Conservation (phyloP, 345 rosid genomes). For the Camelina laxa region DNA sequence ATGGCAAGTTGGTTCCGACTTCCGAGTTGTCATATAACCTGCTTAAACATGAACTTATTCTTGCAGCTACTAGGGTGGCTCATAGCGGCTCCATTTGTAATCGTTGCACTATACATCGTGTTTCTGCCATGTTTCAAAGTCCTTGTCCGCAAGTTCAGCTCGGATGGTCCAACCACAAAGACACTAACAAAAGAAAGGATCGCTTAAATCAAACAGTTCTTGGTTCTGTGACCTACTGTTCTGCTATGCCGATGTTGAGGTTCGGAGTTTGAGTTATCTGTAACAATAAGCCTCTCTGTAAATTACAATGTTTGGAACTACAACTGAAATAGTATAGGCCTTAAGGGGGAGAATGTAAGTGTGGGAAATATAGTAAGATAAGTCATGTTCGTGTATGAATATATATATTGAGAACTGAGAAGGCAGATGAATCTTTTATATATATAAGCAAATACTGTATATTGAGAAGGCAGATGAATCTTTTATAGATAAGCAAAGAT, state of each 20-base stretch:
- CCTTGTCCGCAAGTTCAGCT: constrained; percentile 41
- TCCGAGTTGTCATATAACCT: neutral
- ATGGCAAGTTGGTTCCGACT: neutral
- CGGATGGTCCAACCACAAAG: constrained; percentile 12
- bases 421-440: neutral
- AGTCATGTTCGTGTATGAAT: neutral
- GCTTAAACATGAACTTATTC: constrained; percentile 8
- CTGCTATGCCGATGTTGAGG: constrained; percentile 8
- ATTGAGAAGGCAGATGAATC: neutral
- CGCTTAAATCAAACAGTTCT: constrained; percentile 4
- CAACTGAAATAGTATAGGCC: neutral
- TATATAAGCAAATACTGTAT: too few relatives aligned
- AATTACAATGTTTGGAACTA: constrained; percentile 9
- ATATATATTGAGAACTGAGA: neutral
- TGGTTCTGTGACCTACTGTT: constrained; percentile 20
- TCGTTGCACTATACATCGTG: constrained; percentile 36
- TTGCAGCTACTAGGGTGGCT: constrained; percentile 45
- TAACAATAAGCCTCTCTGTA: constrained; percentile 4
- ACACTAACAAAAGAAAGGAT: constrained; percentile 31
- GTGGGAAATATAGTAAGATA: neutral
- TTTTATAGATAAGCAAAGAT: neutral
- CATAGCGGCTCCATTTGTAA: constrained; percentile 40
- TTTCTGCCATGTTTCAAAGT: constrained; percentile 45
- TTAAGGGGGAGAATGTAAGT: neutral
- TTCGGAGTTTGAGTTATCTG: neutral